Percentiles rank a stretch among this genome's conserved stretches.
These are phyloP conservation scores for Prinsepia uniflora DNA, from an alignment of 306 rosid genomes.

Conservation along the genomic window DNA sequence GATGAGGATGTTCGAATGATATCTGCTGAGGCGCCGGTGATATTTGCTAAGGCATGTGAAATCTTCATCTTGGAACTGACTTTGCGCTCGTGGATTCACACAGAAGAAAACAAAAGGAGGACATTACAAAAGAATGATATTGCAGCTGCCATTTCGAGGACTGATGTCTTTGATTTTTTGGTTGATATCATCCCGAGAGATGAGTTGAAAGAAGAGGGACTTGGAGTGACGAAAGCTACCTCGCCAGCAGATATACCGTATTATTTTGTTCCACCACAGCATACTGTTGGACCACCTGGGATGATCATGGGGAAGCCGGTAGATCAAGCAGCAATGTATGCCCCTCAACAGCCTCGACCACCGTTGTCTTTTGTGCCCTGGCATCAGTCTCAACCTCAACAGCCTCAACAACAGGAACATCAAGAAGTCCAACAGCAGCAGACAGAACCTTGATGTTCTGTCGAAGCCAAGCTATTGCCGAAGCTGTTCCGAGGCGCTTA, in stretches of 20 bases:
- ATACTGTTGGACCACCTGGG: conserved; percentile 54
- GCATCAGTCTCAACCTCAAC: conserved; percentile 57
- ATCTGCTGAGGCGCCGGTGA: conserved; percentile 74
- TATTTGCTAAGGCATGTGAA: conserved; percentile 83
- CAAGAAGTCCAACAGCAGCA: conserved; percentile 44
- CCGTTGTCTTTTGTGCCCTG: conserved; percentile 70
- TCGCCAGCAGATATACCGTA: conserved; percentile 65
- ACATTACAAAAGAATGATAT: conserved; percentile 78
- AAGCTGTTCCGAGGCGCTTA: conserved; percentile 7
- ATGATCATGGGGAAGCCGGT: conserved; percentile 86
- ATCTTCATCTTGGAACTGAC: conserved; percentile 78
- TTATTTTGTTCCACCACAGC: conserved; percentile 60
- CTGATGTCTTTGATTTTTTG: conserved; percentile 72
- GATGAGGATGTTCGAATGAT: conserved; percentile 88
- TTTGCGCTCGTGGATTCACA: conserved; percentile 78
- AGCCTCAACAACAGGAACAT: conserved; percentile 50
- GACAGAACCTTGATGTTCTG: conserved; percentile 40
- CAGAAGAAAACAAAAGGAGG: conserved; percentile 78
- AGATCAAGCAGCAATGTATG: conserved; percentile 47
- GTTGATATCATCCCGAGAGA: conserved; percentile 78
- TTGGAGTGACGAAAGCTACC: conserved; percentile 60
- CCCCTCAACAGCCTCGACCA: conserved; percentile 59
- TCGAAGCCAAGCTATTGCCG: not conserved
- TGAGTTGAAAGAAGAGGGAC: conserved; percentile 78
- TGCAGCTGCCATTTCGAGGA: conserved; percentile 72